Base-by-base conservation (phyloP, 331 rosid species). In the Acacia pycnantha region DNA sequence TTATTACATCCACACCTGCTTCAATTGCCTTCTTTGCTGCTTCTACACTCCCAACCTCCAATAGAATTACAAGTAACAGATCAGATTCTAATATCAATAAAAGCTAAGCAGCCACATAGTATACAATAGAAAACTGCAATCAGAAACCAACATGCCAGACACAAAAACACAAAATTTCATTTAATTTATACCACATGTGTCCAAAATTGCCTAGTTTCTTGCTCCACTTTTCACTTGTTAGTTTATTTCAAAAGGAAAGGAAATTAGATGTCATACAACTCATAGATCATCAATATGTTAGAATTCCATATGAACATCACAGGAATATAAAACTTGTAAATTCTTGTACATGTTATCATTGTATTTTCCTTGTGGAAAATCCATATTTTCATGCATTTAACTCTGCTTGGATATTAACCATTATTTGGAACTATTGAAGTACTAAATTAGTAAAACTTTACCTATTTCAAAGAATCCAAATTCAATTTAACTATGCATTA, bases 41-140 rank as follows among this genome's bases (percentile, higher is more conserved):
- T 53, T 81, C 85, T 4, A 86, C 8, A 47, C 84, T 86, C 77
- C 98, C 98, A 6, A 92, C 86, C 98, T 94, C 58, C 76, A 90
- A 82, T 37, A 53, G 19, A 71, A 82, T 78, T 35, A 75, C 56
- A 77, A 64, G 72, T 22, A 75, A 79, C 66, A 43, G 24, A 21
- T 78, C 46, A 76, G 59, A 65, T 24, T 26, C 62, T 51, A 31
- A 72, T 29, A n/a, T 59, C 62, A 54, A 8, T 65, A 72, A 51
- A 68, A 59, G 40, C 41, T 73, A 41, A 82, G 6, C 68, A 44
- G 37, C 43, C 22, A 19, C 62, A 31, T 0, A 9, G 69, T 70
- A 74, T 29, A 40, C 65, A 72, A 77, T 71, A 80, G 16, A 31
- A 70, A 80, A 78, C 46, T 29, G 9, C 43, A 68, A 79, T 76